phyloP scores from a whole-genome alignment of 2,329 filamentous ascomycete genomes.

The Raffaelea deltoideospora region DNA sequence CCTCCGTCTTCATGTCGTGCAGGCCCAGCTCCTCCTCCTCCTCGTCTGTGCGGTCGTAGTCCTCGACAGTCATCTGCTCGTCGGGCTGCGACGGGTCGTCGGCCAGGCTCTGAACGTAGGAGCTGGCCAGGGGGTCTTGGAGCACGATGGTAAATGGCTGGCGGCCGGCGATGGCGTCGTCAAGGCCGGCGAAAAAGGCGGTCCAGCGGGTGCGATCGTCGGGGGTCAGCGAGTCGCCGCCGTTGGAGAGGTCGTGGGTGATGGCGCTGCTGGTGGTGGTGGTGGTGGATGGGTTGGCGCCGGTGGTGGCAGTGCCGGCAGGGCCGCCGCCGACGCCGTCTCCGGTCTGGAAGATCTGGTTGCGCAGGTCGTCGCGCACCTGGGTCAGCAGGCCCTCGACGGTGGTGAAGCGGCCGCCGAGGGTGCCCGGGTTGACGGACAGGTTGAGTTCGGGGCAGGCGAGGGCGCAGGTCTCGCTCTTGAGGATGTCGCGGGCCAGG shows the following conservation, averaged over 20 bases:
- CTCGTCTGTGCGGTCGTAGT: conserved; percentile 76
- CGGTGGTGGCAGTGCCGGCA: conserved; percentile 24
- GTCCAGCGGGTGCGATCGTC: conserved; percentile 60
- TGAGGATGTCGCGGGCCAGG: conserved; percentile 83
- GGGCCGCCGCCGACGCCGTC: neutral
- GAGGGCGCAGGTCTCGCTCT: conserved; percentile 82
- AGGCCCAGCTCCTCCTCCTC: conserved; percentile 90
- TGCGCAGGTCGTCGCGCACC: conserved; percentile 75
- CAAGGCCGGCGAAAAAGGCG: conserved; percentile 63
- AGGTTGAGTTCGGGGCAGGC: conserved; percentile 78
- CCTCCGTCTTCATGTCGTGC: conserved; percentile 83
- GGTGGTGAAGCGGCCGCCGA: conserved; percentile 92
- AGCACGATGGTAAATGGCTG: conserved; percentile 71
- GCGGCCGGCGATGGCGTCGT: conserved; percentile 65
- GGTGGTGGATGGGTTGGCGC: conserved; percentile 40
- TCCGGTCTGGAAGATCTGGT: conserved; percentile 65
- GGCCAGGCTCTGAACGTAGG: conserved; percentile 81
- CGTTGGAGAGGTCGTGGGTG: conserved; percentile 35
- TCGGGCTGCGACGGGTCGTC: conserved; percentile 56
- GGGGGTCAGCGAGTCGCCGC: conserved; percentile 63
- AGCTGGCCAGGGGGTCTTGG: conserved; percentile 77
- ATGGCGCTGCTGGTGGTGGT: conserved; percentile 37
- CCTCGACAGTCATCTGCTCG: conserved; percentile 64
- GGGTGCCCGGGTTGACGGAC: conserved; percentile 78
- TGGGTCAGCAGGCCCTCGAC: conserved; percentile 88